These are phyloP conservation scores for Neckera pumila DNA, from an alignment of 225 moss, liverwort and hornwort species.

Conservation along the genomic window DNA sequence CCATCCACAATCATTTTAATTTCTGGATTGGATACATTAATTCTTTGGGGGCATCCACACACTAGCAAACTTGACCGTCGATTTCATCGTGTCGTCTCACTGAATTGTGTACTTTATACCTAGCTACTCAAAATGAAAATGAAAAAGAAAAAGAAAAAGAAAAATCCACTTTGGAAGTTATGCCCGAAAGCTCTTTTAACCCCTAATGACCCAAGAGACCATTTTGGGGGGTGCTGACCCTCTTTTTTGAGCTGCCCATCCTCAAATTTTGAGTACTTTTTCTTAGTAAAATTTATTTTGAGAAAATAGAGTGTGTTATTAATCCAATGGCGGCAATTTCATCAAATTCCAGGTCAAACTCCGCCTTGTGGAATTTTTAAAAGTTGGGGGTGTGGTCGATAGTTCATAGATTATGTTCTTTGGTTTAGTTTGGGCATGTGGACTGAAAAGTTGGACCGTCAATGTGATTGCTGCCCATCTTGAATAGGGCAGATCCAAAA, in stretches of 20 bases:
- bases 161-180: not conserved
- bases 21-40: not conserved
- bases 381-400: not conserved
- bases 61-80: not conserved
- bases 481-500: not conserved
- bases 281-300: accelerated
- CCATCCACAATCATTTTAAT: not conserved
- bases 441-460: accelerated
- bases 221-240: accelerated
- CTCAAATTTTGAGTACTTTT: not conserved
- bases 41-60: not conserved
- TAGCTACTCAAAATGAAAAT: not conserved
- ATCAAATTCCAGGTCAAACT: not conserved
- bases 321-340: accelerated
- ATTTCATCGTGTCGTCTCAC: not conserved
- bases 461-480: not conserved
- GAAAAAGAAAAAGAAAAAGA: no score
- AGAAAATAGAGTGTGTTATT: accelerated
- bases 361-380: accelerated
- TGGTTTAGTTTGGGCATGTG: not conserved
- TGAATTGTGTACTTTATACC: not conserved
- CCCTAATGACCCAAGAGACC: not conserved
- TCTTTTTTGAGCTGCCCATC: not conserved
- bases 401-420: accelerated
- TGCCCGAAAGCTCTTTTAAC: not conserved